Evolutionary conservation across 306 rosid genomes (phyloP), one percentile per base, ranked within the genome.

Genomic region (Acacia crassicarpa): DNA sequence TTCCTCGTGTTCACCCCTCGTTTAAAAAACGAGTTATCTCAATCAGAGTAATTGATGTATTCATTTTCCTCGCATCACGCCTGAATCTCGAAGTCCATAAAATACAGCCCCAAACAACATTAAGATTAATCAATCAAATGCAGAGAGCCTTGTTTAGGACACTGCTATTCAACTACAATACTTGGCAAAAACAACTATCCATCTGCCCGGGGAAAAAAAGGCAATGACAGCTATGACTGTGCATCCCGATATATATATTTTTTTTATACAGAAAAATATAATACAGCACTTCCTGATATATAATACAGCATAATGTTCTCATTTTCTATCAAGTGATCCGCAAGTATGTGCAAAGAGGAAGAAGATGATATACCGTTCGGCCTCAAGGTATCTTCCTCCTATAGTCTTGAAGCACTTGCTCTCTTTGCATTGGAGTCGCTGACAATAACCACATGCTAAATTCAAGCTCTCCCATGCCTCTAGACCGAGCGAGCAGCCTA

Each of bases 361-460:
- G 63, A 58, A 8, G 63, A n/a, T 3, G 56, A 74, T 75, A 45
- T 71, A 56, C 53, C 43, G 19, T 74, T 83, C 82, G 87, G 79
- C 84, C 88, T 59, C 77, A 83, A 4, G 85, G 86, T 32, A 53
- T 76, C 81, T 89, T 78, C 89, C 80, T 91, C 78, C 84, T 89
- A 86, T 81, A 93, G 84, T 90, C 90, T 75, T 43, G 79, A 79
- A 95, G 91, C 81, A 88, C 90, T 27, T 83, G 86, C 74, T 89
- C 90, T 82, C 95, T 90, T 86, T 90, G 92, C 35, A 27, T 46
- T 49, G 92, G 91, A 73, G 92, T 87, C 1, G 94, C 94, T 46
- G 94, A 88, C 80, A 93, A 82, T 74, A 93, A 62, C 99, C 99
- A 95, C 85, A 83, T 89, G 90, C 98, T 94, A 78, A 93, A 93